Conservation (phyloP, 2,329 filamentous ascomycete genomes). For the Penicillium sp. region DNA sequence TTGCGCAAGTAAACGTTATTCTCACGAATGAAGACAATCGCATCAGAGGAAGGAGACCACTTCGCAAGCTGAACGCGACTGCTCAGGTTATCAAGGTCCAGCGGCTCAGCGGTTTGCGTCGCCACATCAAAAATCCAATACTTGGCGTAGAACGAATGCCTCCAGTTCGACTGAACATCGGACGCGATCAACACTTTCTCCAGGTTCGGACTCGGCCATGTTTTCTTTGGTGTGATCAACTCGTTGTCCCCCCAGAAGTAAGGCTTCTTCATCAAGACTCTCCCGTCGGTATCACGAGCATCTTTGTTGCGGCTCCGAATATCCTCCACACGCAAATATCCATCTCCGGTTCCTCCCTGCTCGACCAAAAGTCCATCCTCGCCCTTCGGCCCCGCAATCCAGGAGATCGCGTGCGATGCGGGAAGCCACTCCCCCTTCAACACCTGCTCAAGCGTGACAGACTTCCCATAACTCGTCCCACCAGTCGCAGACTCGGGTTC, state of each 20-base stretch:
- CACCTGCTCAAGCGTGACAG: slow-evolving; percentile 44
- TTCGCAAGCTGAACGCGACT: slow-evolving; percentile 76
- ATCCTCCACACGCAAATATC: slow-evolving; percentile 83
- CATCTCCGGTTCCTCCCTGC: slow-evolving; percentile 57
- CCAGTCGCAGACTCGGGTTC: slow-evolving; percentile 31
- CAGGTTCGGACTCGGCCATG: slow-evolving; percentile 77
- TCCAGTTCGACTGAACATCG: slow-evolving; percentile 72
- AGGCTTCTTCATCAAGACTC: slow-evolving; percentile 70
- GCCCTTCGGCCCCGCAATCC: slow-evolving; percentile 48
- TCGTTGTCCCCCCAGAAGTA: slow-evolving; percentile 61
- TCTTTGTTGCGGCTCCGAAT: slow-evolving; percentile 60
- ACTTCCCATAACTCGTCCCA: slow-evolving; percentile 38
- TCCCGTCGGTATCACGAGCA: slow-evolving; percentile 51
- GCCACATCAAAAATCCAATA: slow-evolving; percentile 94
- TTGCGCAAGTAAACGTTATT: slow-evolving; percentile 88
- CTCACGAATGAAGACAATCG: slow-evolving; percentile 81
- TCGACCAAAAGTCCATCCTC: slow-evolving; percentile 81
- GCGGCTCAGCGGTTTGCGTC: slow-evolving; percentile 70
- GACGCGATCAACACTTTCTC: slow-evolving; percentile 83
- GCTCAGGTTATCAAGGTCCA: slow-evolving; percentile 67
- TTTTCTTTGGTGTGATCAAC: slow-evolving; percentile 57
- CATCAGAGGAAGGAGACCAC: slow-evolving; percentile 85
- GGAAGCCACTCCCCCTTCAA: slow-evolving; percentile 40
- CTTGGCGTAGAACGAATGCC: slow-evolving; percentile 78
- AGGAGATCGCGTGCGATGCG: slow-evolving; percentile 42